Percentiles rank a stretch among this genome's conserved stretches.
Conservation (phyloP, 2,329 filamentous ascomycete species). For the Pseudogymnoascus sp. region DNA sequence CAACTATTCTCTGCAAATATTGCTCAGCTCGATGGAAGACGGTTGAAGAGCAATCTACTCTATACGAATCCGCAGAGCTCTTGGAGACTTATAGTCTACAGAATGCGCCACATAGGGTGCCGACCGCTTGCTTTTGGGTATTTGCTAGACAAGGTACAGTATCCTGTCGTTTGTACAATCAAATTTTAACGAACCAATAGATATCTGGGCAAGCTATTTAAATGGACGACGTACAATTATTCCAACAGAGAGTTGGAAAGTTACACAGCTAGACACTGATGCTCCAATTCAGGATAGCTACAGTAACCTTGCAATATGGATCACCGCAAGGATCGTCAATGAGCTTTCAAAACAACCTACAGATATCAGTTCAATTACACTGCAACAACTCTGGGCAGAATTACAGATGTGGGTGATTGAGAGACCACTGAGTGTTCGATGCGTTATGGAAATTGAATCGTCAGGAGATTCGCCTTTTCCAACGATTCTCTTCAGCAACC, state of each 20-base stretch:
- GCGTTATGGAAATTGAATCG: conserved; percentile 8
- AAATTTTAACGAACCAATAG: not conserved
- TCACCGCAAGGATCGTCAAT: conserved; percentile 8
- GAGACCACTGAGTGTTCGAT: conserved; percentile 6
- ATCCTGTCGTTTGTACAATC: not conserved
- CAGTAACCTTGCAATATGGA: conserved; percentile 8
- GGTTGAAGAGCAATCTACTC: not conserved
- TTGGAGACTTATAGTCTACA: not conserved
- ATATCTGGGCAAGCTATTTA: conserved; percentile 6
- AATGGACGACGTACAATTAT: not conserved
- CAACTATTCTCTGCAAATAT: not conserved
- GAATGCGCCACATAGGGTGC: not conserved
- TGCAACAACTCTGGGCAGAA: conserved; percentile 9
- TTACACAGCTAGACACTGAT: not conserved
- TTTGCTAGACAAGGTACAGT: conserved; percentile 9
- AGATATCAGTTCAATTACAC: not conserved
- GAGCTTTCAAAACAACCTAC: not conserved
- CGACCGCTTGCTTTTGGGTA: conserved; percentile 7
- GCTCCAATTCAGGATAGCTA: conserved; percentile 8
- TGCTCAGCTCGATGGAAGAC: not conserved
- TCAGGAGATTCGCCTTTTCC: conserved; percentile 9
- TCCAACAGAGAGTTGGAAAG: not conserved
- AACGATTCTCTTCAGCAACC: conserved; percentile 9
- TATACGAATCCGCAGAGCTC: not conserved
- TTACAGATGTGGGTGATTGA: conserved; percentile 8